Conservation (phyloP, 148 eudicot genomes). For the Tetragonia tetragonoides region DNA sequence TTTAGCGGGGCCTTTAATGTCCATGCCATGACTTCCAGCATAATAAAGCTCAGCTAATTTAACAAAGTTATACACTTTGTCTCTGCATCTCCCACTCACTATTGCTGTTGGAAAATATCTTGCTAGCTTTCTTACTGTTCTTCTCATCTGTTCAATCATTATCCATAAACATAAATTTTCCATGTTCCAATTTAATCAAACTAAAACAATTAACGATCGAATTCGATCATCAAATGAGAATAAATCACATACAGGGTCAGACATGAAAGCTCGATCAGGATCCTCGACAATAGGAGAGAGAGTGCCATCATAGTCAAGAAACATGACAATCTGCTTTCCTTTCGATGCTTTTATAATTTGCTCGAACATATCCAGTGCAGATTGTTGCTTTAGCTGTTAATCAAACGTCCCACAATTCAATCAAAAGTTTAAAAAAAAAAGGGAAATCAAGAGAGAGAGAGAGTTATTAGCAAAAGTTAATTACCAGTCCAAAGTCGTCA, state of each 20-base stretch:
- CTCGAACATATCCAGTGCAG: slow-evolving; percentile 81
- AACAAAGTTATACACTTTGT: slow-evolving; percentile 81
- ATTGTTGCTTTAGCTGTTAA: slow-evolving; percentile 30
- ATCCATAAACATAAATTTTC: background rate
- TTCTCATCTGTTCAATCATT: slow-evolving; percentile 66
- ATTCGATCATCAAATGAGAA: background rate
- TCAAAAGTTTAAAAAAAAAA: background rate
- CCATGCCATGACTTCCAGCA: slow-evolving; percentile 99
- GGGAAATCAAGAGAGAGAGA: background rate
- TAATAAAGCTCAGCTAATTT: slow-evolving; percentile 74
- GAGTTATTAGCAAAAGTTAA: background rate
- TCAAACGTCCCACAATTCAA: no score
- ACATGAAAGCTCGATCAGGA: slow-evolving; percentile 86
- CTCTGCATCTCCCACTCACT: slow-evolving; percentile 90
- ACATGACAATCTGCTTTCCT: slow-evolving; percentile 83
- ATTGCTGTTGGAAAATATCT: slow-evolving; percentile 87
- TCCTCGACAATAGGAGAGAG: slow-evolving; percentile 87
- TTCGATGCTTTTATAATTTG: slow-evolving; percentile 73
- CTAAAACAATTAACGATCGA: background rate
- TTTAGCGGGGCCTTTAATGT: slow-evolving; percentile 84
- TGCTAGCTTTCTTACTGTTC: slow-evolving; percentile 71
- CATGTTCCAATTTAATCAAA: background rate
- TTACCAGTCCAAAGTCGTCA: slow-evolving; percentile 39
- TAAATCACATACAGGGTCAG: slow-evolving; percentile 51
- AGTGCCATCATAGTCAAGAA: slow-evolving; percentile 84